Conservation (phyloP, 2,329 filamentous ascomycete species). For the Aureobasidium zeae region DNA sequence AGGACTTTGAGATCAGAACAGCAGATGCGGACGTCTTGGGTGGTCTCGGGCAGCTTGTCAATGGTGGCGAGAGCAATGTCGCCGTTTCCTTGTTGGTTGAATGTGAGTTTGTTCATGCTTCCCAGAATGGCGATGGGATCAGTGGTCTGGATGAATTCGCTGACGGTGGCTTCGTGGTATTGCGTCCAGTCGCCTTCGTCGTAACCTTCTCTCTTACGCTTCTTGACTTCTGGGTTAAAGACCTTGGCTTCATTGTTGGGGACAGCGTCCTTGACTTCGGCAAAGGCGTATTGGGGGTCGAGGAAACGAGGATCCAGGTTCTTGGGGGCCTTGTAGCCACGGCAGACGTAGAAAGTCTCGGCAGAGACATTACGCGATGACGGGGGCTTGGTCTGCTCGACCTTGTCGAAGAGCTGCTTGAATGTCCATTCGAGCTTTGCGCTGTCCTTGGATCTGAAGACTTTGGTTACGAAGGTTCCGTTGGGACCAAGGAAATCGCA, state of each 20-base stretch:
- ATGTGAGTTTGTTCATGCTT: slow-evolving; percentile 71
- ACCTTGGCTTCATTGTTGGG: slow-evolving; percentile 97
- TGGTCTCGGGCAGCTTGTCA: slow-evolving; percentile 78
- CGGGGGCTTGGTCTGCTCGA: slow-evolving; percentile 94
- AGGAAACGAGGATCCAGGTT: slow-evolving; percentile 85
- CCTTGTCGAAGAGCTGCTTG: slow-evolving; percentile 89
- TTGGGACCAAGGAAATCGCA: slow-evolving; percentile 86
- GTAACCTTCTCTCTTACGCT: slow-evolving; percentile 94
- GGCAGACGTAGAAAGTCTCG: slow-evolving; percentile 96
- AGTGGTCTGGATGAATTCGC: slow-evolving; percentile 85
- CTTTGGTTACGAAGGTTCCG: slow-evolving; percentile 92
- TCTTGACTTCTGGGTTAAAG: slow-evolving; percentile 95
- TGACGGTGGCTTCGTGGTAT: slow-evolving; percentile 79
- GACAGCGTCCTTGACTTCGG: slow-evolving; percentile 72
- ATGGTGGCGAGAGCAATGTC: slow-evolving; percentile 82
- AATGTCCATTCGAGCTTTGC: slow-evolving; percentile 94
- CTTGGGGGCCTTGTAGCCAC: slow-evolving; percentile 91
- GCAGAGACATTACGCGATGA: slow-evolving; percentile 93
- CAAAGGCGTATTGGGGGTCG: slow-evolving; percentile 82
- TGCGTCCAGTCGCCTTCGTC: slow-evolving; percentile 92
- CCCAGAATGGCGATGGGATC: slow-evolving; percentile 92
- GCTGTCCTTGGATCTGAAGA: slow-evolving; percentile 95
- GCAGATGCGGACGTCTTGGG: slow-evolving; percentile 66
- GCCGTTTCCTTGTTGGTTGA: slow-evolving; percentile 62
- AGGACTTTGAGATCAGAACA: slow-evolving; percentile 82